Evolutionary conservation across 768 basidiomycete species (phyloP), one percentile per base, ranked within the genome.

Genomic region (Leucosporidium yakuticum): DNA sequence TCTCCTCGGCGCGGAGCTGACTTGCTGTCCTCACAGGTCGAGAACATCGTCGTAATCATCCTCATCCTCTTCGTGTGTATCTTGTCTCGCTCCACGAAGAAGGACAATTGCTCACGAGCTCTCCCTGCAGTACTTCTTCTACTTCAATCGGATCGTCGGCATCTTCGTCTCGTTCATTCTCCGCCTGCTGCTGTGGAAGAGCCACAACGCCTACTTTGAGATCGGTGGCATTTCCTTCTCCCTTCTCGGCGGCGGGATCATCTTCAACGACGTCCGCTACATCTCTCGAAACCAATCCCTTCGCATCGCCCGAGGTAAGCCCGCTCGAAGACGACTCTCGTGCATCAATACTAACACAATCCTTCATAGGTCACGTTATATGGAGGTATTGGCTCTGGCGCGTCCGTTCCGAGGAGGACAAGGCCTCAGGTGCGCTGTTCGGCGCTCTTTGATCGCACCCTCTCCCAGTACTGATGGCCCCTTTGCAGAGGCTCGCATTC

Each of bases 351-450:
- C 14, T 6, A 11, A 53, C 9, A 9, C 3, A 25, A 1, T 4
- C 1, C 0, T 20, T 44, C 9, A 90, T 91, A 78, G 89, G 87
- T 2, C 86, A 91, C 76, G 78, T 97, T 58, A 88, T 88, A 72
- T 98, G 94, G 92, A 83, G 91, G 70, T 97, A 95, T 78, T 98
- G 95, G 95, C 83, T 91, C 58, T 86, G 91, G 65, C 81, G 83
- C n/a, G 34, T 73, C 20, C 49, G 53, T 6, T 63, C 60, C 29
- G 63, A 65, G 59, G 62, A 69, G 54, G 65, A 69, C 59, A 25
- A 20, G 25, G 36, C 51, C 1, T 34, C 56, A 19, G 63, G 63
- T 64, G 32, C n/a, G 17, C 54, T 55, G 17, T 11, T 55, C 27
- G 44, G 21, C 54, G 48, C 60, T 25, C 11, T 36, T 27, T 44